phyloP scores from a whole-genome alignment of 2,329 filamentous ascomycete species.

The Juglanconis oblonga region DNA sequence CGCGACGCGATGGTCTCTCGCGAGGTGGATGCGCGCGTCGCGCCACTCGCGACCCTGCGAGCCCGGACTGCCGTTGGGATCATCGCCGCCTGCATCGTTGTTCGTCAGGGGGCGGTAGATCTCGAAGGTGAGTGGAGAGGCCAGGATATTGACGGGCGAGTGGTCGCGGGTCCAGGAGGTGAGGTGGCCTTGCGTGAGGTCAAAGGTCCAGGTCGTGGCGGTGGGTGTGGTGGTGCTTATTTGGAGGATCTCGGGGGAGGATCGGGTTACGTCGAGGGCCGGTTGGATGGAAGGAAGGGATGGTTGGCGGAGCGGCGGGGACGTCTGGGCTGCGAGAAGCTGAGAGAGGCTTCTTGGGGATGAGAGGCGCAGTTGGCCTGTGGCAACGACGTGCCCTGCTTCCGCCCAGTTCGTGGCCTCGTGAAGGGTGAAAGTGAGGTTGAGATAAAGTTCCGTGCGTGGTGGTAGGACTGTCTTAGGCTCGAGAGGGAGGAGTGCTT shows the following conservation, averaged over 20 bases:
- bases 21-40: conserved; percentile 43
- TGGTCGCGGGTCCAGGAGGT: conserved; percentile 37
- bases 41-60: conserved; percentile 57
- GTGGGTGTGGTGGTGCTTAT: conserved; percentile 34
- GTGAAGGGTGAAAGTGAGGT: conserved; percentile 44
- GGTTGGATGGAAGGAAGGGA: conserved; percentile 16
- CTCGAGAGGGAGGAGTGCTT: conserved; percentile 32
- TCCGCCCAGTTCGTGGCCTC: conserved; percentile 48
- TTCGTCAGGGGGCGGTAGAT: conserved; percentile 66
- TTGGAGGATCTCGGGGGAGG: background rate
- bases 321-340: background rate
- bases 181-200: conserved; percentile 40
- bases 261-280: background rate
- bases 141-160: conserved; percentile 37
- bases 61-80: conserved; percentile 20
- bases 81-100: conserved; percentile 53
- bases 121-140: conserved; percentile 43
- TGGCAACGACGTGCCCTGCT: conserved; percentile 49
- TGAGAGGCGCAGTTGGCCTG: conserved; percentile 43
- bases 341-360: conserved; percentile 8
- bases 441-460: conserved; percentile 41
- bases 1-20: conserved; percentile 38
- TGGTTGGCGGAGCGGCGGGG: background rate
- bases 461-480: background rate
- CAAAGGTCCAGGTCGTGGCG: conserved; percentile 41